Conservation (phyloP, 2,329 filamentous ascomycete genomes). For the Sarocladiaceae sp. region DNA sequence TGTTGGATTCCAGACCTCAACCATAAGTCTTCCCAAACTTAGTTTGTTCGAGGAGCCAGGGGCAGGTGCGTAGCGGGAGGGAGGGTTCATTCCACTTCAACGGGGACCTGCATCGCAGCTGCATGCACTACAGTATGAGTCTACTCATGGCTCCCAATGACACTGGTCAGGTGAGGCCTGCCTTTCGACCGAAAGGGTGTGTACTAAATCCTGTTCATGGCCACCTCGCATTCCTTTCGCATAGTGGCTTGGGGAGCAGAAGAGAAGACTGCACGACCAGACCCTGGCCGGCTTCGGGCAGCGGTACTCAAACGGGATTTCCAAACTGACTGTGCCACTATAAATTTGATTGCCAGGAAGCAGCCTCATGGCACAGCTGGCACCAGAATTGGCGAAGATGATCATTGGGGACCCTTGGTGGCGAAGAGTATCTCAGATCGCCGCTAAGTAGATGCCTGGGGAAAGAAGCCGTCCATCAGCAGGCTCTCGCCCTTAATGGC, state of each 20-base stretch:
- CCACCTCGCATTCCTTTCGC: too few species aligned
- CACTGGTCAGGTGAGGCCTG: constrained; percentile 1
- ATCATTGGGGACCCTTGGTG: not conserved
- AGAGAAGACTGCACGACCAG: too few species aligned
- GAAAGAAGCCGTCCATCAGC: too few species aligned
- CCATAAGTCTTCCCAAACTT: too few species aligned
- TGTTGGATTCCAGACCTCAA: too few species aligned
- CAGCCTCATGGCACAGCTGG: not conserved
- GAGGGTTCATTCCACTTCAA: not conserved
- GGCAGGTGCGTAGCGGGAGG: too few species aligned
- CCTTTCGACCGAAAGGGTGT: not conserved
- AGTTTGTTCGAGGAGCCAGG: too few species aligned
- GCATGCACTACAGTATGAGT: not conserved
- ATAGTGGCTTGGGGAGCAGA: too few species aligned
- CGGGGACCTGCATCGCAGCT: constrained; percentile 6
- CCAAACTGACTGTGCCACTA: too few species aligned
- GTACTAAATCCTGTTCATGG: constrained; percentile 1
- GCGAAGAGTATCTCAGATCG: not conserved
- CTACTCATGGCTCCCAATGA: not conserved
- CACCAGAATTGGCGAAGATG: not conserved
- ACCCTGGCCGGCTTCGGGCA: not conserved
- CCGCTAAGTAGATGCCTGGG: too few species aligned
- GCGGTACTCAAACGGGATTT: too few species aligned
- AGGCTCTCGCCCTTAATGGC: too few species aligned
- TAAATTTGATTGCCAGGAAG: not conserved